A percentile compares a stretch with the other conserved stretches of the same genome.
These are phyloP conservation scores for Pythium plurisporium DNA, from an alignment of 352 stramenopile genomes.

Conservation along the genomic window DNA sequence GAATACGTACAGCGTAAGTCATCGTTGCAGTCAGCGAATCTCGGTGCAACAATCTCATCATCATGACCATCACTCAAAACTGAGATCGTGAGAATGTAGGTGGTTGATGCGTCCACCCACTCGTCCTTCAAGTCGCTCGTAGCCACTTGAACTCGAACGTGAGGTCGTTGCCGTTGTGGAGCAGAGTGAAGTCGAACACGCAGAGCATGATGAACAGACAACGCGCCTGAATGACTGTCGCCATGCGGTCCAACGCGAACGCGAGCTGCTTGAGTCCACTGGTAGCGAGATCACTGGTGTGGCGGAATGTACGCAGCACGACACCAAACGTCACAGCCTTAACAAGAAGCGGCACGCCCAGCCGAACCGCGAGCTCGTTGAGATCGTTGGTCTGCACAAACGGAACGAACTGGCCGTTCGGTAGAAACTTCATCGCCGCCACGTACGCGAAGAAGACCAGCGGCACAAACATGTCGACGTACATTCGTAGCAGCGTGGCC, in stretches of 20 bases:
- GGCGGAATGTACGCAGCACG: not conserved
- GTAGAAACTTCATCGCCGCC: not conserved
- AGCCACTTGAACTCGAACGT: constrained; percentile 10
- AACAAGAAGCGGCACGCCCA: not conserved
- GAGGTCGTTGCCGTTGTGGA: constrained; percentile 15
- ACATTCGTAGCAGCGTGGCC: constrained; percentile 2
- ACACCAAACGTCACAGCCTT: not conserved
- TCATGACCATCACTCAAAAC: no score
- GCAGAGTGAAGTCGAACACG: constrained; percentile 2
- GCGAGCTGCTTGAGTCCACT: not conserved
- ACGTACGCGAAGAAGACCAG: constrained; percentile 1
- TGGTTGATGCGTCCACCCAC: no score
- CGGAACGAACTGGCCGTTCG: constrained; percentile 1
- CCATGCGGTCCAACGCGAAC: not conserved
- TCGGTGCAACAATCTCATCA: no score
- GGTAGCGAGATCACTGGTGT: not conserved
- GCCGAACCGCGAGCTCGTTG: not conserved
- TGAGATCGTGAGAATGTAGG: no score
- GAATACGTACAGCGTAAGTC: no score
- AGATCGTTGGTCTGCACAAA: not conserved
- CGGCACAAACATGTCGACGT: constrained; percentile 13
- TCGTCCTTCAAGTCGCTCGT: no score
- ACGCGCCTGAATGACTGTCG: not conserved
- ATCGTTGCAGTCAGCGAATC: no score
- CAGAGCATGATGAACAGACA: not conserved